Evolutionary conservation across 202 grass and related monocot species (phyloP), one percentile per base, ranked within the genome.

Genomic region (Bolboschoenoplectus hybrid): DNA sequence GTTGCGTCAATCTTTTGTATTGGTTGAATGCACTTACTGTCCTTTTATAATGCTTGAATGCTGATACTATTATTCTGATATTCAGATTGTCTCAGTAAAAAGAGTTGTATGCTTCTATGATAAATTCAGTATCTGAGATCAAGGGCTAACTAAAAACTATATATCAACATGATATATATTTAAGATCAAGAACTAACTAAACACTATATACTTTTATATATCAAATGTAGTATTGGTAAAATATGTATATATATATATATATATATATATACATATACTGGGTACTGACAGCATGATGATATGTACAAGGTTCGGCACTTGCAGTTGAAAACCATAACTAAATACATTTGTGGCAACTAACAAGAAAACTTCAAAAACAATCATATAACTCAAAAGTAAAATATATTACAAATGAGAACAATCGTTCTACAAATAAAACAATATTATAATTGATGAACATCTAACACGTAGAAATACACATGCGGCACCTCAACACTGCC

Each of bases 381-480:
- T 41, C 14, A 41, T 51, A 79, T 79, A n/a, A 35, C 52, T 78
- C 35, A 78, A 4, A 26, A 57, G 74, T 57, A 78, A 79, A 60
- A 19, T 80, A 80, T 80, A 80, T 80, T 61, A 80, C 76, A 80
- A 55, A 61, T 80, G 76, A 61, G 36, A 61, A 61, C 16, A 61
- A 80, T 58, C 38, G 17, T 80, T 60, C 55, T 80, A 80, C 76
- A 61, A 53, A 55, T 80, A 41, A 61, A 80, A 41, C 74, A 80
- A 60, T 60, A 80, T 61, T 12, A 79, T 58, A 26, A 61, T 80
- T 80, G 76, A 80, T 80, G 53, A 61, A 16, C 53, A 41, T 80
- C 36, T 41, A 43, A 80, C 60, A 57, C 76, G 61, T 60, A 80
- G 36, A 60, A 79, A 79, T 61, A 61, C 36, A 80, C 1, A 36